Base-by-base conservation (phyloP, 2,329 filamentous ascomycete genomes). In the Aspergillus sp. region DNA sequence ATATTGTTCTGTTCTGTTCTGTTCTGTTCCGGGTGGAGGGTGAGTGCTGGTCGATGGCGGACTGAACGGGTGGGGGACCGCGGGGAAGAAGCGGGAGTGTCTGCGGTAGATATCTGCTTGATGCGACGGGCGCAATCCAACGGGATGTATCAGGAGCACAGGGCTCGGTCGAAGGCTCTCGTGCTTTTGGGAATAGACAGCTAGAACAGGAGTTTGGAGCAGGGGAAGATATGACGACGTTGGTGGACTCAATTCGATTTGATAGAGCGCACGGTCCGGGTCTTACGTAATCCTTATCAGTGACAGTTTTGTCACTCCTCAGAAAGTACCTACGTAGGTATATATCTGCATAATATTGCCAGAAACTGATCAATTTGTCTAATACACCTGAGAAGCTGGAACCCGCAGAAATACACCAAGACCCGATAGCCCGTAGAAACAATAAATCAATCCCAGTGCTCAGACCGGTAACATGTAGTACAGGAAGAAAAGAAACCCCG, bases 341-440 rank as follows among this genome's bases (percentile, higher is more conserved):
- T n/a, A n/a, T n/a, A n/a, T n/a, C n/a, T n/a, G n/a, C n/a, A n/a
- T n/a, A n/a, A n/a, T n/a, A n/a, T n/a, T n/a, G n/a, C n/a, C n/a
- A n/a, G n/a, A n/a, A n/a, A n/a, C n/a, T n/a, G n/a, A 57, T 61
- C 49, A 46, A 62, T 59, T 64, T 59, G 53, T 64, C 61, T 64
- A 63, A 64, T 64, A 63, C 63, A 65, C 56, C 58, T 51, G 51
- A 60, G 51, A 54, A 58, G 56, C 50, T 55, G 47, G 47, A 49
- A 47, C 48, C 52, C 49, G 43, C 41, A 47, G 19, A 50, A 43
- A 55, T 38, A 47, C 47, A 52, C 58, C 56, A 60, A 59, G 52
- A 59, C 54, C 59, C 50, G 32, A 52, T 46, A 56, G 51, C 52
- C 54, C 52, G 42, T 59, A 46, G 38, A 56, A 48, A 43, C 44